A percentile compares a stretch with the other conserved stretches of the same genome.
Conservation (phyloP, 2,329 filamentous ascomycete species). For the Neonectria hederae region DNA sequence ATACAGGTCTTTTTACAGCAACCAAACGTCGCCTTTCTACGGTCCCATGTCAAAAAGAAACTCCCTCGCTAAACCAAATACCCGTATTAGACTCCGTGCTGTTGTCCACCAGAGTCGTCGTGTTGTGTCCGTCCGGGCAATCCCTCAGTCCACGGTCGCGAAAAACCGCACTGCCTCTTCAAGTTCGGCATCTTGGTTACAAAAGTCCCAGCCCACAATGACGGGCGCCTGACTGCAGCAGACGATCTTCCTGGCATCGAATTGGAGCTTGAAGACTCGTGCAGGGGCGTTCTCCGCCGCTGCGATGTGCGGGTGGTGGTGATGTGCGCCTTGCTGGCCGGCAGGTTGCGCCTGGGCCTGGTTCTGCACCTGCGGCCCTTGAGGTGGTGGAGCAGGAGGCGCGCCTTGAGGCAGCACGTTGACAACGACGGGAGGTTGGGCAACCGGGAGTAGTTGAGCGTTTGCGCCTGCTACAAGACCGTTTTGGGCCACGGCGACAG, state of each 20-base stretch:
- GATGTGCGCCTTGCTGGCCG: slow-evolving; percentile 25
- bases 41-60: slow-evolving; percentile 6
- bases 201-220: slow-evolving; percentile 99
- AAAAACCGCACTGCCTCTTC: slow-evolving; percentile 84
- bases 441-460: not conserved
- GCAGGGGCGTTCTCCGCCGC: slow-evolving; percentile 59
- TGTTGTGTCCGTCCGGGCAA: not conserved
- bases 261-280: slow-evolving; percentile 95
- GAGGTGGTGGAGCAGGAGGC: slow-evolving; percentile 33
- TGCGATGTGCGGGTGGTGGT: slow-evolving; percentile 59
- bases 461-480: slow-evolving; percentile 5
- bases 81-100: not conserved
- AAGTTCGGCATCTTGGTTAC: slow-evolving; percentile 82
- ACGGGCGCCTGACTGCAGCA: slow-evolving; percentile 92
- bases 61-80: slow-evolving; percentile 24
- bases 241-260: slow-evolving; percentile 90
- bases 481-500: slow-evolving; percentile 9
- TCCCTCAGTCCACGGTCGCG: slow-evolving; percentile 60
- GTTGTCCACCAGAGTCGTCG: not conserved
- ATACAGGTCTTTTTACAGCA: slow-evolving; percentile 23
- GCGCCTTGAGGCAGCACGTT: slow-evolving; percentile 31
- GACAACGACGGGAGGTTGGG: slow-evolving; percentile 26
- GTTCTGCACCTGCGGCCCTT: slow-evolving; percentile 26
- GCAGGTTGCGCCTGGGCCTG: slow-evolving; percentile 4
- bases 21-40: slow-evolving; percentile 10